Percentiles rank a stretch among this genome's conserved stretches.
Evolutionary conservation across 108 stramenopile genomes (phyloP).

Genomic region (Bacterosira constricta): DNA sequence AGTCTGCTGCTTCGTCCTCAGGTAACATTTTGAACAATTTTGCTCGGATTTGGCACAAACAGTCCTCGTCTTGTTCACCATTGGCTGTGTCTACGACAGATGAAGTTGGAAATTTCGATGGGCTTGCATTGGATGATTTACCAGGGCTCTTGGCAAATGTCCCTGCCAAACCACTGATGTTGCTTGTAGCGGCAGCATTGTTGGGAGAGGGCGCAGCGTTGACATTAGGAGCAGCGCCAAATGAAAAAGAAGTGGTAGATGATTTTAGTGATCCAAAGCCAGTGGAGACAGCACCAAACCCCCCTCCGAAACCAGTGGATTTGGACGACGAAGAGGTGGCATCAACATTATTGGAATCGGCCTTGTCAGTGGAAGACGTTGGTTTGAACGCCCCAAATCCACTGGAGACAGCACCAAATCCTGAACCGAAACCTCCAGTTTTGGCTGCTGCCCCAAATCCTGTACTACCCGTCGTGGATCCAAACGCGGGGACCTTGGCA

Average conservation of each 20-base stretch:
- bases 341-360: neutral
- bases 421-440: constrained; percentile 8
- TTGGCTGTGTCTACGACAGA: constrained; percentile 29
- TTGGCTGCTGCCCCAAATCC: constrained; percentile 1
- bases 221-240: neutral
- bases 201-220: neutral
- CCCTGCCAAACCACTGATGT: neutral
- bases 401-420: constrained; percentile 13
- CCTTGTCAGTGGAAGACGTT: neutral
- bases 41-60: constrained; percentile 58
- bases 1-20: constrained; percentile 22
- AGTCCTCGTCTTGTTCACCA: constrained; percentile 73
- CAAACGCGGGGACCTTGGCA: constrained; percentile 30
- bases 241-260: neutral
- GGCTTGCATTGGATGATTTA: neutral
- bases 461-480: too few relatives aligned
- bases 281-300: constrained; percentile 30
- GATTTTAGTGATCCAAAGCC: constrained; percentile 27
- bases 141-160: constrained; percentile 1
- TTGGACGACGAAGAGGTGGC: neutral
- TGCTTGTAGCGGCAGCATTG: neutral
- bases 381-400: constrained; percentile 28
- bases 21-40: constrained; percentile 62
- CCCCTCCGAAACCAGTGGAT: constrained; percentile 29
- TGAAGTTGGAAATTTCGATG: constrained; percentile 7